Evolutionary conservation across 257 asterid species (phyloP).

Genomic region (Ehretia macrophylla): DNA sequence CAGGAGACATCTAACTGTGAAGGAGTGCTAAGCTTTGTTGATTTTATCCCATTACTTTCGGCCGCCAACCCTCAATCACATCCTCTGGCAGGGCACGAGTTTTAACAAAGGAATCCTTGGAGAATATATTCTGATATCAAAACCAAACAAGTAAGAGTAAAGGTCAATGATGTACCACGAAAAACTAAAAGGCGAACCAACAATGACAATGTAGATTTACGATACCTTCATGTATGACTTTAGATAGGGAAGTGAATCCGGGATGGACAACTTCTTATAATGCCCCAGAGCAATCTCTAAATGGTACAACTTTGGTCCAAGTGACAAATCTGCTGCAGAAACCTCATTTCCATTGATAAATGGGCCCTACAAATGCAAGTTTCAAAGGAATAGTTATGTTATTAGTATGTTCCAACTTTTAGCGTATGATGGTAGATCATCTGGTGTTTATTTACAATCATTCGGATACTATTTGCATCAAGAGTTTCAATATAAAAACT

Average conservation of each 20-base stretch:
- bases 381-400: neutral
- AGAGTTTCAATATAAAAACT: too few relatives aligned
- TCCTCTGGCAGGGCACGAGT: constrained; percentile 65
- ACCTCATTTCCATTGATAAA: constrained; percentile 64
- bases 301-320: constrained; percentile 95
- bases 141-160: constrained; percentile 6
- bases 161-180: neutral
- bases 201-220: constrained; percentile 3
- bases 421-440: too few relatives aligned
- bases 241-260: constrained; percentile 60
- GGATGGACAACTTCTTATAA: constrained; percentile 84
- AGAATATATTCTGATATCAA: constrained; percentile 56
- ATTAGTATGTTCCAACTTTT: too few relatives aligned
- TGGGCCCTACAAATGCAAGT: constrained; percentile 47
- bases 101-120: constrained; percentile 68
- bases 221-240: constrained; percentile 85
- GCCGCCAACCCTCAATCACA: constrained; percentile 89
- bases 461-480: too few relatives aligned
- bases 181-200: neutral
- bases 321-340: constrained; percentile 91
- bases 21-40: too few relatives aligned
- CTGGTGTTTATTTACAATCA: too few relatives aligned
- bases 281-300: constrained; percentile 78
- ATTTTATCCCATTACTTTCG: constrained; percentile 67
- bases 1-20: too few relatives aligned